Evolutionary conservation across 1,284 basidiomycete species (phyloP).

Genomic region (Cryptococcus sp.): DNA sequence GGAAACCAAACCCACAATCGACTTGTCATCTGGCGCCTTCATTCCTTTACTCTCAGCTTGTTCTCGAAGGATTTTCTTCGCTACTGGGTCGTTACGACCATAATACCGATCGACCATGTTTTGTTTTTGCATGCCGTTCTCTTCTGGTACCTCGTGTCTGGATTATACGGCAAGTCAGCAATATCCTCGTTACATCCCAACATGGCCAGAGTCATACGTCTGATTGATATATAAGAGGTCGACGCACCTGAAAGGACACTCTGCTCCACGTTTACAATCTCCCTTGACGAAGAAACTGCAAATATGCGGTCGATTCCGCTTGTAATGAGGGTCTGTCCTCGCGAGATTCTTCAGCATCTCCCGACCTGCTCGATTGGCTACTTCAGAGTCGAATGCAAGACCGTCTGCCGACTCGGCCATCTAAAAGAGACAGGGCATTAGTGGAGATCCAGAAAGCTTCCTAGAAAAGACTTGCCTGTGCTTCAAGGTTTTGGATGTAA

Average conservation of each 20-base stretch:
- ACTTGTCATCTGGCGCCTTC: slow-evolving; percentile 81
- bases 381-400: slow-evolving; percentile 62
- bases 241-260: slow-evolving; percentile 82
- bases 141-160: slow-evolving; percentile 83
- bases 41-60: slow-evolving; percentile 78
- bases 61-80: slow-evolving; percentile 74
- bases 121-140: slow-evolving; percentile 83
- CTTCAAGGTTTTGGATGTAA: slow-evolving; percentile 95
- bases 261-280: slow-evolving; percentile 83
- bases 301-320: slow-evolving; percentile 88
- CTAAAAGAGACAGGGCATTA: slow-evolving; percentile 6
- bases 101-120: slow-evolving; percentile 91
- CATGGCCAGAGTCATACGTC: background rate
- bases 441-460: background rate
- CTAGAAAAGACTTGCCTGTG: slow-evolving; percentile 60
- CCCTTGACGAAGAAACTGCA: slow-evolving; percentile 97
- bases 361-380: slow-evolving; percentile 76
- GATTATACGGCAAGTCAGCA: background rate
- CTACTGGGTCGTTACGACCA: slow-evolving; percentile 86
- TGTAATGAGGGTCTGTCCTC: slow-evolving; percentile 92
- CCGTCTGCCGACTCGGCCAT: slow-evolving; percentile 51
- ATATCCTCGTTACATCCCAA: background rate
- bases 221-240: background rate
- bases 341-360: slow-evolving; percentile 95
- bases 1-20: slow-evolving; percentile 64